A percentile compares a stretch with the other conserved stretches of the same genome.
phyloP scores from a whole-genome alignment of 2,329 filamentous ascomycete species.

The Scytalidium lignicola region DNA sequence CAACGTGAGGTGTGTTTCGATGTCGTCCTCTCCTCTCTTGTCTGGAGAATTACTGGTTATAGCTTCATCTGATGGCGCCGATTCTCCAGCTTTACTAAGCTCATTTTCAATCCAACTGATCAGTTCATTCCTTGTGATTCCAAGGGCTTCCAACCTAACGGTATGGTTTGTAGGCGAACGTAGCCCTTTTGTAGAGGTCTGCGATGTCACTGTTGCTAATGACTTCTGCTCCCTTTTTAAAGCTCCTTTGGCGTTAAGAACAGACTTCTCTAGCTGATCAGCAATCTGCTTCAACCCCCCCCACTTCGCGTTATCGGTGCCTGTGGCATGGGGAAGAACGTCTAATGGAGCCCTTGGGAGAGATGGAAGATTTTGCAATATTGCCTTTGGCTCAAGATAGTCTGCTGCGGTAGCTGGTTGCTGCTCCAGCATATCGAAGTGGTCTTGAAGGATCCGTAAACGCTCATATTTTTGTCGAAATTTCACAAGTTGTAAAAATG shows the following conservation, averaged over 20 bases:
- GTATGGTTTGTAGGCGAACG: slow-evolving; percentile 4
- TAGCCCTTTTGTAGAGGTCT: slow-evolving; percentile 33
- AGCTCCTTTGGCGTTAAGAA: slow-evolving; percentile 52
- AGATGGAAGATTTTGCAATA: slow-evolving; percentile 16
- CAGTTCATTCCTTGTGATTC: slow-evolving; percentile 51
- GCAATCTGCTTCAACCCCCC: slow-evolving; percentile 43
- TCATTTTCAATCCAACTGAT: slow-evolving; percentile 63
- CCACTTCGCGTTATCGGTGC: slow-evolving; percentile 13
- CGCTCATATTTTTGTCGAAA: slow-evolving; percentile 47
- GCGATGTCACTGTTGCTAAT: slow-evolving; percentile 37
- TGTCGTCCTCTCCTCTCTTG: slow-evolving; percentile 14
- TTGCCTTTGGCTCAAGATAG: slow-evolving; percentile 37
- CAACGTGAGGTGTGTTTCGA: slow-evolving; percentile 12
- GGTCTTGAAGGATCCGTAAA: slow-evolving; percentile 44
- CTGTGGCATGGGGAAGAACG: slow-evolving; percentile 25
- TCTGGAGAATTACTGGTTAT: slow-evolving; percentile 12
- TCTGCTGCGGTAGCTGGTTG: slow-evolving; percentile 46
- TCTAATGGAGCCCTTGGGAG: slow-evolving; percentile 23
- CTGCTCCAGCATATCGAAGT: slow-evolving; percentile 44
- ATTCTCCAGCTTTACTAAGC: slow-evolving; percentile 43
- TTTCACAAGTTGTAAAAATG: slow-evolving; percentile 46
- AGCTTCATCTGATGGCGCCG: slow-evolving; percentile 25
- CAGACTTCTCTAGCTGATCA: slow-evolving; percentile 50
- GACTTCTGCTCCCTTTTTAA: slow-evolving; percentile 52
- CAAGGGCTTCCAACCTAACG: slow-evolving; percentile 43